These are phyloP conservation scores for Mortierella sp. DNA, from an alignment of 371 early-diverging fungal species.

Conservation along the genomic window DNA sequence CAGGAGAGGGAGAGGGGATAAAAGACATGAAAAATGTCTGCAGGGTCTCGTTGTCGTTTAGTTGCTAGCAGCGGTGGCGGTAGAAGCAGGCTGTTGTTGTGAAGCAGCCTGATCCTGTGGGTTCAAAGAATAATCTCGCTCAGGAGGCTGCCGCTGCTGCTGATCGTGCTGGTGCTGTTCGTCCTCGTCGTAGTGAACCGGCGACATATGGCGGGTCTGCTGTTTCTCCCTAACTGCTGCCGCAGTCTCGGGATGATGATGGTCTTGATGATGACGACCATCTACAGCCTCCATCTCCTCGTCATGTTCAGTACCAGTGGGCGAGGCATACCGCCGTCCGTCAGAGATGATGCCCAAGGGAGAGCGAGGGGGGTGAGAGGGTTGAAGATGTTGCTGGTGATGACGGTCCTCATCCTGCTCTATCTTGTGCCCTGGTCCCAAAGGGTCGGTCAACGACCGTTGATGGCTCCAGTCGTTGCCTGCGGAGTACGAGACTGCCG, in stretches of 20 bases:
- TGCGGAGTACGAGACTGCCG: neutral
- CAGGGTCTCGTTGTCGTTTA: neutral
- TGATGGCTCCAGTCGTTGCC: slow-evolving; percentile 20
- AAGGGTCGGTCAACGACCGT: slow-evolving; percentile 23
- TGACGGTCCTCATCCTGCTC: neutral
- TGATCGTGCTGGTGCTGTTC: neutral
- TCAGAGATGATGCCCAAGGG: slow-evolving; percentile 1
- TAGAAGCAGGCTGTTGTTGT: slow-evolving; percentile 9
- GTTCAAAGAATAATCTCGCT: slow-evolving; percentile 1
- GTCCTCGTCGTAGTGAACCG: neutral
- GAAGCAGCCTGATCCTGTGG: neutral
- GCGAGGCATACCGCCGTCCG: neutral
- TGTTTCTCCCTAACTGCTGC: neutral
- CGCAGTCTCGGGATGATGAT: neutral
- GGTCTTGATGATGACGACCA: neutral
- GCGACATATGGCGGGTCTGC: neutral
- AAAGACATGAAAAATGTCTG: slow-evolving; percentile 1
- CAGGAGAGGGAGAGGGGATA: neutral
- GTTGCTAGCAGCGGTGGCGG: slow-evolving; percentile 4
- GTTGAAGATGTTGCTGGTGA: neutral
- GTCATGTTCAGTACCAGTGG: slow-evolving; percentile 21
- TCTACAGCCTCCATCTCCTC: slow-evolving; percentile 2
- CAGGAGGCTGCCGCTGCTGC: neutral
- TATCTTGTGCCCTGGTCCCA: neutral
- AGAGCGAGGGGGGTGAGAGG: neutral